Conservation (phyloP, 768 basidiomycete genomes). For the Lentinula sp. region DNA sequence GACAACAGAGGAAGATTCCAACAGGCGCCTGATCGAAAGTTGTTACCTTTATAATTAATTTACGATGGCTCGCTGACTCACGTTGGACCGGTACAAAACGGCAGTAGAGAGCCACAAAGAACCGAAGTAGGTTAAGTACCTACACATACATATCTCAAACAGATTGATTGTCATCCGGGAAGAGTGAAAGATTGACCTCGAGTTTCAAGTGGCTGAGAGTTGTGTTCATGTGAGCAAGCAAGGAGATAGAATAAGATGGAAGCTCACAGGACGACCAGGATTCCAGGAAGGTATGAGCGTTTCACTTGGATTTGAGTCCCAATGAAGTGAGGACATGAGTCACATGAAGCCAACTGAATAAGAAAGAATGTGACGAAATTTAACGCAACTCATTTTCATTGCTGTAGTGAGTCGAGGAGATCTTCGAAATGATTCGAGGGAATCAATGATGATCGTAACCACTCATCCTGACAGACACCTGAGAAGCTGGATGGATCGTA, state of each 20-base stretch:
- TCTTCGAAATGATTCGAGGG: not conserved
- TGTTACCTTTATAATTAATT: not conserved
- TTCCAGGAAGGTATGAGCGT: not conserved
- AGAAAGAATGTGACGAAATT: not conserved
- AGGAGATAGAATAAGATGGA: not conserved
- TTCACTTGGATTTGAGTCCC: not conserved
- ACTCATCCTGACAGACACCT: not conserved
- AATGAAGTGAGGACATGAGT: not conserved
- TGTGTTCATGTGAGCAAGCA: constrained; percentile 4
- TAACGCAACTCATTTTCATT: not conserved
- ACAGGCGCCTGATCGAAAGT: not conserved
- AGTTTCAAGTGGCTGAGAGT: not conserved
- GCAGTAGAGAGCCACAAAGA: not conserved
- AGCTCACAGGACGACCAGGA: not conserved
- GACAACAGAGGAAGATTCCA: not conserved
- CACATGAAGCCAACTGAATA: not conserved
- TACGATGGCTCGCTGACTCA: not conserved
- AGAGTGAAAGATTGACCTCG: not conserved
- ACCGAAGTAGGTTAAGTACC: constrained; percentile 6
- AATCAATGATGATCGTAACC: constrained; percentile 3
- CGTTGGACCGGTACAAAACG: not conserved
- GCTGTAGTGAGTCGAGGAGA: not conserved
- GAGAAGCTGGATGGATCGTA: not conserved
- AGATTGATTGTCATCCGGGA: not conserved
- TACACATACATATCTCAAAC: constrained; percentile 1